These are phyloP conservation scores for Suhomyces emberorum DNA, from an alignment of 805 yeast species.

Conservation along the genomic window DNA sequence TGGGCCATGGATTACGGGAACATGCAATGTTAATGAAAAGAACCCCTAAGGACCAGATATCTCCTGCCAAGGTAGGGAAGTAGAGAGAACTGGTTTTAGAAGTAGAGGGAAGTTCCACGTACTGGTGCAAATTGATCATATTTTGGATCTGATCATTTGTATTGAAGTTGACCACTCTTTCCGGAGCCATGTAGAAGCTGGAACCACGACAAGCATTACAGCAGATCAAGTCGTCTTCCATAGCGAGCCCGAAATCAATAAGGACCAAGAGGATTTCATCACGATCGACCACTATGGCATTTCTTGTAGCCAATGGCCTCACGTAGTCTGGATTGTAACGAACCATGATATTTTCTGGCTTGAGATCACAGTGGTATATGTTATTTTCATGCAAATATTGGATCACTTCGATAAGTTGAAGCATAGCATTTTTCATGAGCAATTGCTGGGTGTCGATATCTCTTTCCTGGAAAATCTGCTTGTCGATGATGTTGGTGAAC, in stretches of 20 bases:
- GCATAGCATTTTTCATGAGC: conserved; percentile 42
- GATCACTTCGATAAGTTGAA: conserved; percentile 38
- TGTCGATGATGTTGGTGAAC: conserved; percentile 80
- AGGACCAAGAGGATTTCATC: conserved; percentile 55
- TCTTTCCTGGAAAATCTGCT: conserved; percentile 54
- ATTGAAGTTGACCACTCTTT: conserved; percentile 53
- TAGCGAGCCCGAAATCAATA: conserved; percentile 90
- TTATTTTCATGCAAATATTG: conserved; percentile 29
- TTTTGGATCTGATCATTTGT: conserved; percentile 25
- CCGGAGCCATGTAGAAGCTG: conserved; percentile 92
- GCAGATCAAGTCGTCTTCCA: conserved; percentile 53
- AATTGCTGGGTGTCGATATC: conserved; percentile 45
- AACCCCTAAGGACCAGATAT: conserved; percentile 84
- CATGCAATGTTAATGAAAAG: conserved; percentile 77
- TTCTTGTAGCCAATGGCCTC: conserved; percentile 12
- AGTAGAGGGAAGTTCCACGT: conserved; percentile 22
- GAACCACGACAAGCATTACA: conserved; percentile 82
- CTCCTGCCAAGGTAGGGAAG: conserved; percentile 74
- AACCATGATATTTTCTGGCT: conserved; percentile 42
- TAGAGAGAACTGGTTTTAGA: conserved; percentile 12
- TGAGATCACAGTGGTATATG: conserved; percentile 42
- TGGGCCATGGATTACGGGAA: conserved; percentile 87
- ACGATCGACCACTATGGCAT: conserved; percentile 25
- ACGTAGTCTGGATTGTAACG: conserved; percentile 25
- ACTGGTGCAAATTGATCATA: conserved; percentile 30